Evolutionary conservation across 805 yeast genomes (phyloP).

Genomic region (Tetrapisispora taiwanensis): DNA sequence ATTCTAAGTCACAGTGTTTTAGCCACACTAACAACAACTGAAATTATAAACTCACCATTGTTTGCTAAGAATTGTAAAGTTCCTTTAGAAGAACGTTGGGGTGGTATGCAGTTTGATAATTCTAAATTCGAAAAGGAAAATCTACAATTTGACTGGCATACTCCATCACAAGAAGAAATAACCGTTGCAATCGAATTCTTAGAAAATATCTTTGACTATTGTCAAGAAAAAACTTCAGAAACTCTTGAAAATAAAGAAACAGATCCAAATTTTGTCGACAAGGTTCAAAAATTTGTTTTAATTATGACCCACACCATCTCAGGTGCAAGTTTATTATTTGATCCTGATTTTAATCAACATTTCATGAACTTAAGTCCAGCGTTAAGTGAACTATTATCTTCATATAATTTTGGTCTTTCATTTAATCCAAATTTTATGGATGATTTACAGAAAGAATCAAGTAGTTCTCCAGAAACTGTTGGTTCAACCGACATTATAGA

Average conservation of each 20-base stretch:
- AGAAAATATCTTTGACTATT: conserved; percentile 35
- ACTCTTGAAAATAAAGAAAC: conserved; percentile 16
- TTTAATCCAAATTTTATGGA: not conserved
- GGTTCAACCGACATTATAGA: conserved; percentile 18
- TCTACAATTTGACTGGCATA: conserved; percentile 60
- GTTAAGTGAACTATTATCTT: not conserved
- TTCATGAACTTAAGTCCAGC: not conserved
- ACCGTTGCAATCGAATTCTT: conserved; percentile 52
- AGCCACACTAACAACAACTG: conserved; percentile 49
- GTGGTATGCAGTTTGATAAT: conserved; percentile 52
- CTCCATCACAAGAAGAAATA: conserved; percentile 48
- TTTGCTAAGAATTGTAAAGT: conserved; percentile 37
- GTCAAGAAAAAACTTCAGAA: conserved; percentile 35
- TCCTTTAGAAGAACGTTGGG: conserved; percentile 50
- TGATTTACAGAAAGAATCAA: not conserved
- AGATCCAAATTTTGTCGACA: conserved; percentile 32
- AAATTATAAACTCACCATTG: conserved; percentile 44
- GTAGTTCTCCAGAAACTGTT: not conserved
- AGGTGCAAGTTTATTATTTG: conserved; percentile 62
- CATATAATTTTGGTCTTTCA: conserved; percentile 13
- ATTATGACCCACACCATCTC: conserved; percentile 50
- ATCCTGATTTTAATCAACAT: conserved; percentile 47
- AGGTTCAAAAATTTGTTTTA: conserved; percentile 43
- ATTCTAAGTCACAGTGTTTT: conserved; percentile 58
- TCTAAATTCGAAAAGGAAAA: conserved; percentile 40